These are phyloP conservation scores for Litchi chinensis DNA, from an alignment of 345 rosid species.

Conservation along the genomic window DNA sequence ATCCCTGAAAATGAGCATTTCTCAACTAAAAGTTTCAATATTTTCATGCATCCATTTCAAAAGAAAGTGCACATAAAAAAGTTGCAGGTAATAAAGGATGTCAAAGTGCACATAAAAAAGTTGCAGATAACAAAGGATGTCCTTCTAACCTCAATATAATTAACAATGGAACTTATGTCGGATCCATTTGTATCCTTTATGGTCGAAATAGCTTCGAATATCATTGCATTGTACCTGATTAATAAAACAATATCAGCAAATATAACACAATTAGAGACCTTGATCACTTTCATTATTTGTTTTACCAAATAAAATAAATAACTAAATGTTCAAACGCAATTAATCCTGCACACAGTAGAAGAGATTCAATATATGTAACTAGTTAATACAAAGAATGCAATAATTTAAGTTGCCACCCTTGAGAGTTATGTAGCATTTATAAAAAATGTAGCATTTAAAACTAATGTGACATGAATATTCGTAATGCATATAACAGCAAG, in stretches of 20 bases:
- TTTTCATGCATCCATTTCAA: not conserved
- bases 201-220: conserved; percentile 78
- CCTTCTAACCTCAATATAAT: conserved; percentile 66
- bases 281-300: no score
- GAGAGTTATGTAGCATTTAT: not conserved
- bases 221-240: conserved; percentile 61
- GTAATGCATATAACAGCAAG: not conserved
- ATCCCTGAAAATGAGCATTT: not conserved
- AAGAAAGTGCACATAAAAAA: conserved; percentile 4
- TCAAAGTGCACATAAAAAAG: conserved; percentile 7
- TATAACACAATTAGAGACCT: not conserved
- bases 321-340: no score
- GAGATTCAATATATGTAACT: not conserved
- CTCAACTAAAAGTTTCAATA: not conserved
- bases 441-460: no score
- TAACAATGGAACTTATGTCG: conserved; percentile 54
- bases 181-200: conserved; percentile 54
- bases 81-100: conserved; percentile 12
- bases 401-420: not conserved
- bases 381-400: not conserved
- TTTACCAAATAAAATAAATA: no score
- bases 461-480: not conserved
- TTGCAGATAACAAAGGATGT: conserved; percentile 15
- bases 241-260: conserved; percentile 4
- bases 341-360: not conserved